Percentiles rank a stretch among this genome's conserved stretches.
Conservation (phyloP, 192 early-diverging fungal species). For the Funneliformis geosporum region DNA sequence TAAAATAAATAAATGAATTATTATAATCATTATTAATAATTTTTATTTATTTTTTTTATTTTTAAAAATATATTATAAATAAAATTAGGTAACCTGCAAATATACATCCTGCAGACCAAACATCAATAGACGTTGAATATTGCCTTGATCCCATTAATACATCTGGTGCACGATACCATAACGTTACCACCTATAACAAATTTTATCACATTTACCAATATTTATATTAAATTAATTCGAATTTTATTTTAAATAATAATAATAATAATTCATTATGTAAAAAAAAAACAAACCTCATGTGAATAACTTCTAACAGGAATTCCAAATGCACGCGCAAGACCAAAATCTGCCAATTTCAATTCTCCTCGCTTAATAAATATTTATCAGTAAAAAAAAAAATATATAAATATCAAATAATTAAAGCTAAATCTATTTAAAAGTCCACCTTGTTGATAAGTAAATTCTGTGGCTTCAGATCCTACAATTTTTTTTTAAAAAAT, state of each 20-base stretch:
- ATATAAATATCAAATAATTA: neutral
- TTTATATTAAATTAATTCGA: neutral
- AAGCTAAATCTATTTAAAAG: neutral
- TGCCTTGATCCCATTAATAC: slow-evolving; percentile 86
- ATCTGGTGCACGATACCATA: slow-evolving; percentile 89
- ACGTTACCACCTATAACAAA: slow-evolving; percentile 65
- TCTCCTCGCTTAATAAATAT: slow-evolving; percentile 48
- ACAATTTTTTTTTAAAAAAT: slow-evolving; percentile 23
- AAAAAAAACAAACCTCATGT: slow-evolving; percentile 61
- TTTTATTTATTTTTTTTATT: neutral
- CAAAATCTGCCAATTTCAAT: slow-evolving; percentile 91
- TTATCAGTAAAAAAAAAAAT: neutral
- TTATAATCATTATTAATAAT: neutral
- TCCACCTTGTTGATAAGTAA: slow-evolving; percentile 88
- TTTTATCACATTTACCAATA: neutral
- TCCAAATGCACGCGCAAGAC: slow-evolving; percentile 94
- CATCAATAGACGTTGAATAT: slow-evolving; percentile 85
- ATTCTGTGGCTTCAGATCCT: slow-evolving; percentile 88
- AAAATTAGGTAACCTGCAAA: slow-evolving; percentile 61
- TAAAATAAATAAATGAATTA: neutral
- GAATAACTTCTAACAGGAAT: slow-evolving; percentile 89
- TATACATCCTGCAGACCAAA: slow-evolving; percentile 88
- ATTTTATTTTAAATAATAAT: neutral
- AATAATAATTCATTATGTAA: too few species aligned
- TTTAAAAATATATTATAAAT: slow-evolving; percentile 13